Percentiles rank a stretch among this genome's conserved stretches.
Evolutionary conservation across 208 protist genomes (phyloP).

Genomic region (Acanthamoeba sp.): DNA sequence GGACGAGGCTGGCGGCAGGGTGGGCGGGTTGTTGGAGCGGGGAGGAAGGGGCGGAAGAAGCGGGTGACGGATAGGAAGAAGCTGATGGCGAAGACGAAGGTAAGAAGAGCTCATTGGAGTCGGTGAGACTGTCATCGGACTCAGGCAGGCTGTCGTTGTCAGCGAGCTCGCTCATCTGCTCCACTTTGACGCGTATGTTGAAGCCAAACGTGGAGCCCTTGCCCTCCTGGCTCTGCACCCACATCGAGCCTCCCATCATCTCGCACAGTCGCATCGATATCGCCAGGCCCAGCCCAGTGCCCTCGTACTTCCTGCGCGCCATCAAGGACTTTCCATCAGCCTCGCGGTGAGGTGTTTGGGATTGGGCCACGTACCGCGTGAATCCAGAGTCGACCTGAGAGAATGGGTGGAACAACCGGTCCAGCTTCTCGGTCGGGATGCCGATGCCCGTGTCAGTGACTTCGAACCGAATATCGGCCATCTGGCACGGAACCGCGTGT

Average conservation of each 20-base stretch:
- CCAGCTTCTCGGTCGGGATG: constrained; percentile 75
- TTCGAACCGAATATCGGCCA: constrained; percentile 29
- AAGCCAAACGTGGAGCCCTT: constrained; percentile 55
- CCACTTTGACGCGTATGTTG: background rate
- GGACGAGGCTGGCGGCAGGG: too few relatives aligned
- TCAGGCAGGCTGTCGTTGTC: background rate
- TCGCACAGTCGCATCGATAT: constrained; percentile 63
- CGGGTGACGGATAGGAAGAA: background rate
- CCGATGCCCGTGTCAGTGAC: constrained; percentile 83
- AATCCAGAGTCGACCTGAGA: constrained; percentile 39
- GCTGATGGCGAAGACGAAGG: background rate
- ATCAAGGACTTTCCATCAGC: background rate
- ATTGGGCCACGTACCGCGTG: background rate
- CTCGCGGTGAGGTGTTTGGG: background rate
- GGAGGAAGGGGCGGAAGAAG: background rate
- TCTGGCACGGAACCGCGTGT: background rate
- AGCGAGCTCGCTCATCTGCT: background rate
- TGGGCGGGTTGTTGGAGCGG: background rate
- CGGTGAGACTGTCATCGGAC: background rate
- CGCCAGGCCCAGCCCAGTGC: constrained; percentile 72
- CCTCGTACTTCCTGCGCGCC: constrained; percentile 74
- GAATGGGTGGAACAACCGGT: constrained; percentile 78
- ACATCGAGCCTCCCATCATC: constrained; percentile 72
- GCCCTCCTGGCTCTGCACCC: constrained; percentile 47
- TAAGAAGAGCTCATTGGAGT: background rate